Percentiles rank a stretch among this genome's conserved stretches.
These are phyloP conservation scores for Leishmania lainsoni DNA, from an alignment of 208 protist genomes.

Conservation along the genomic window DNA sequence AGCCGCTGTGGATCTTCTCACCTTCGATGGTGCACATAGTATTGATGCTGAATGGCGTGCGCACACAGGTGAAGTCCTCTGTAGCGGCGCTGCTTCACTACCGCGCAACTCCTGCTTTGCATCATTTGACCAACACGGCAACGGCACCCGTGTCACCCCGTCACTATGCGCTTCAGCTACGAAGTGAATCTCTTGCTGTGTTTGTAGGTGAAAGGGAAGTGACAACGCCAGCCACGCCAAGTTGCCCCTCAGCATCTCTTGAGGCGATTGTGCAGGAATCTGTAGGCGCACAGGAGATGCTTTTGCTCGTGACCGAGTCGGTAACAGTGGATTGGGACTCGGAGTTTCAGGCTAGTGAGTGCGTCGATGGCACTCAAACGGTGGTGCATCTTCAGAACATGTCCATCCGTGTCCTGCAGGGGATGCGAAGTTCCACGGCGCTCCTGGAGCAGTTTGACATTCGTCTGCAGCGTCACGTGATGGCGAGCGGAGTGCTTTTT, in stretches of 20 bases:
- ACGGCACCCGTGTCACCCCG: not conserved
- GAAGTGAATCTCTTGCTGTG: slow-evolving; percentile 10
- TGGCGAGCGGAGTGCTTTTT: not conserved
- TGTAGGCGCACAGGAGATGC: slow-evolving; percentile 5
- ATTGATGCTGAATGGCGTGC: slow-evolving; percentile 3
- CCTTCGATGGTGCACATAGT: slow-evolving; percentile 16
- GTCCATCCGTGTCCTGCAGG: slow-evolving; percentile 20
- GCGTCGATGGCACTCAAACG: not conserved
- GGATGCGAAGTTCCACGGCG: slow-evolving; percentile 6
- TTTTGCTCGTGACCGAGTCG: slow-evolving; percentile 17
- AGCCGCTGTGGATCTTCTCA: slow-evolving; percentile 27
- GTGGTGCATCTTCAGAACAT: slow-evolving; percentile 25
- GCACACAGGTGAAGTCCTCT: slow-evolving; percentile 1
- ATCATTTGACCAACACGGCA: not conserved
- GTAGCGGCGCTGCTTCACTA: not conserved
- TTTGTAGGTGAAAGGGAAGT: slow-evolving; percentile 18
- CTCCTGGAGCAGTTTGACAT: slow-evolving; percentile 21
- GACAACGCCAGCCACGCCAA: not conserved
- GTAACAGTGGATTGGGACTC: slow-evolving; percentile 22
- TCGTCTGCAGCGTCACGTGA: slow-evolving; percentile 8
- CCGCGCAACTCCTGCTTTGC: not conserved
- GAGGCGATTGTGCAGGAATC: slow-evolving; percentile 13
- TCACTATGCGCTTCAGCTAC: slow-evolving; percentile 5
- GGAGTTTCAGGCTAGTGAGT: not conserved
- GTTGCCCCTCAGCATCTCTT: not conserved